These are phyloP conservation scores for Polyplosphaeria fusca DNA, from an alignment of 495 filamentous ascomycete species.

Conservation along the genomic window DNA sequence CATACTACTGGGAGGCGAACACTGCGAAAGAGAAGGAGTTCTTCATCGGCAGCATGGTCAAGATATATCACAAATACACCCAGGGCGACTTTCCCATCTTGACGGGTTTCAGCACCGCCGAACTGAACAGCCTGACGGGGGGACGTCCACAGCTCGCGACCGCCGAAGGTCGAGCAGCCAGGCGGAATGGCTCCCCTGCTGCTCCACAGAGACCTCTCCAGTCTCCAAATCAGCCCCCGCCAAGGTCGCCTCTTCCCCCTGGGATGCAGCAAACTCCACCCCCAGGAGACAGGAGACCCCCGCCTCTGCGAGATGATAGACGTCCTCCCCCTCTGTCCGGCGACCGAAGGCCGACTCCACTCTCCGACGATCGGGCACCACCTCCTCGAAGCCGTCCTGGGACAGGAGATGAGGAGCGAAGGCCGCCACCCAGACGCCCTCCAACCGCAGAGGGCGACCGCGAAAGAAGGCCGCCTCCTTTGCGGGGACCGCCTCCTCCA, in stretches of 20 bases:
- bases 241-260: conserved; percentile 18
- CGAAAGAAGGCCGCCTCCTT: background rate
- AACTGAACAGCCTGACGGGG: conserved; percentile 68
- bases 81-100: conserved; percentile 77
- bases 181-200: background rate
- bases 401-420: conserved; percentile 4
- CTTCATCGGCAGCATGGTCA: conserved; percentile 90
- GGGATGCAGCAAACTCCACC: conserved; percentile 8
- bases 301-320: conserved; percentile 10
- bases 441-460: conserved; percentile 1
- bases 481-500: background rate
- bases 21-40: conserved; percentile 95
- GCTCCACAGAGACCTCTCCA: background rate
- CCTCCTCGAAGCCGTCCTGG: conserved; percentile 1
- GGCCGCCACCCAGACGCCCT: conserved; percentile 1
- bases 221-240: conserved; percentile 3
- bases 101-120: conserved; percentile 74
- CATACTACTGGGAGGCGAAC: conserved; percentile 94
- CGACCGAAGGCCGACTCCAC: conserved; percentile 11
- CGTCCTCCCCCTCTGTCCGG: conserved; percentile 1
- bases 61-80: conserved; percentile 95
- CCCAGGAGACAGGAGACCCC: conserved; percentile 12
- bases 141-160: conserved; percentile 40
- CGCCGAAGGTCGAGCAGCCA: conserved; percentile 9
- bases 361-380: conserved; percentile 6